Percentiles rank a stretch among this genome's conserved stretches.
Evolutionary conservation across 495 filamentous ascomycete species (phyloP).

Genomic region (Terfezia claveryi): DNA sequence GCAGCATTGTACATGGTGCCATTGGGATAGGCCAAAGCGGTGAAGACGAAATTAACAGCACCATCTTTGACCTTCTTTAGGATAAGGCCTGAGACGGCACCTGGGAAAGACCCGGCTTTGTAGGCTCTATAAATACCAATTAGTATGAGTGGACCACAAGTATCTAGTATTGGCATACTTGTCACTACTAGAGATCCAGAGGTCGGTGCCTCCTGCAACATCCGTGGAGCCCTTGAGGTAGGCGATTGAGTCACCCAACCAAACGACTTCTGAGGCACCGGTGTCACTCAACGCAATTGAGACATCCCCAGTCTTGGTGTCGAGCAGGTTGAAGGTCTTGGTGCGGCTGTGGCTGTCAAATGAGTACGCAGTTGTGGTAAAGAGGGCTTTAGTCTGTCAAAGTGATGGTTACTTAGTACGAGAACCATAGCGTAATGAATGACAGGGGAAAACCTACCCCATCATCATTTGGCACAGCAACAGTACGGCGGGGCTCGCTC

Average conservation of each 20-base stretch:
- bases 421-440: not conserved
- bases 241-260: constrained; percentile 44
- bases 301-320: constrained; percentile 45
- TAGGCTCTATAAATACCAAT: constrained; percentile 23
- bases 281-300: constrained; percentile 41
- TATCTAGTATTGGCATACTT: constrained; percentile 11
- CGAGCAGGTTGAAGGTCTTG: constrained; percentile 51
- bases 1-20: constrained; percentile 40
- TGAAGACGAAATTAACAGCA: constrained; percentile 44
- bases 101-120: constrained; percentile 41
- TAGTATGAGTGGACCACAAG: not conserved
- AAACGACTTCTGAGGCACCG: constrained; percentile 43
- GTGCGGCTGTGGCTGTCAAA: constrained; percentile 60
- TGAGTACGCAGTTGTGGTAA: constrained; percentile 42
- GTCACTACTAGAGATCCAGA: constrained; percentile 32
- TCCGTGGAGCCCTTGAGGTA: constrained; percentile 43
- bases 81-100: constrained; percentile 53
- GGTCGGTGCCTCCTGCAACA: constrained; percentile 41
- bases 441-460: constrained; percentile 5
- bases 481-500: constrained; percentile 57
- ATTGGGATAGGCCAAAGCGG: constrained; percentile 35
- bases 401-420: constrained; percentile 2
- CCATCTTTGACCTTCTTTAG: constrained; percentile 33
- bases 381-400: constrained; percentile 10
- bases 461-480: constrained; percentile 43